Percentiles rank a stretch among this genome's conserved stretches.
phyloP scores from a whole-genome alignment of 306 rosid genomes.

The Quercus suber region DNA sequence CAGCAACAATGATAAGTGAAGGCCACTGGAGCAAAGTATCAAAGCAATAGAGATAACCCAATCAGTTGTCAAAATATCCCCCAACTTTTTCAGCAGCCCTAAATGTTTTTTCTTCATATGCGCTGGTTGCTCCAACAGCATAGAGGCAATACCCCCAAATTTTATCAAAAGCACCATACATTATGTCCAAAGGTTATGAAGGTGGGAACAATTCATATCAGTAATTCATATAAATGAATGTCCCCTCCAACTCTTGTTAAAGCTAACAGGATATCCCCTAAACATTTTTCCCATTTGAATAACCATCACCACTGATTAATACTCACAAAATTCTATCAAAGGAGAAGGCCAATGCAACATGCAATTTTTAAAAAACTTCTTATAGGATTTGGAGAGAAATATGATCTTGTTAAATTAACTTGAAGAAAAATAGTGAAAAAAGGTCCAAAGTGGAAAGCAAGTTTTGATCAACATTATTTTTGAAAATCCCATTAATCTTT shows the following conservation, averaged over 20 bases:
- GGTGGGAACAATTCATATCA: neutral
- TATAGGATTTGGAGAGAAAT: neutral
- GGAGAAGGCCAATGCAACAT: neutral
- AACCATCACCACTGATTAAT: neutral
- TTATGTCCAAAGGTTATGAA: neutral
- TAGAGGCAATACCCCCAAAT: neutral
- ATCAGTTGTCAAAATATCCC: neutral
- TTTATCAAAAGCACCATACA: neutral
- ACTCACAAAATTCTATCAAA: neutral
- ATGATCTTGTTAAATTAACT: neutral
- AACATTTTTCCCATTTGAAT: neutral
- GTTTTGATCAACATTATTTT: neutral
- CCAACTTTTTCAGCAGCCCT: slow-evolving; percentile 12
- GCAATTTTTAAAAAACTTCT: neutral
- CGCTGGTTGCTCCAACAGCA: slow-evolving; percentile 2
- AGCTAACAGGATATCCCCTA: neutral
- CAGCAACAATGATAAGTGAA: slow-evolving; percentile 15
- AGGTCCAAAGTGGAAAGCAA: neutral
- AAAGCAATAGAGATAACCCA: neutral
- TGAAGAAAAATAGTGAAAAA: neutral
- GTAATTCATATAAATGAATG: neutral
- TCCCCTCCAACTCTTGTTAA: neutral
- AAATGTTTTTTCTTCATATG: neutral
- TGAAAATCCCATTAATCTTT: neutral
- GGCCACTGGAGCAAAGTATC: slow-evolving; percentile 17